Percentiles rank a stretch among this genome's conserved stretches.
Conservation (phyloP, 345 rosid genomes). For the Hypericum perforatum region DNA sequence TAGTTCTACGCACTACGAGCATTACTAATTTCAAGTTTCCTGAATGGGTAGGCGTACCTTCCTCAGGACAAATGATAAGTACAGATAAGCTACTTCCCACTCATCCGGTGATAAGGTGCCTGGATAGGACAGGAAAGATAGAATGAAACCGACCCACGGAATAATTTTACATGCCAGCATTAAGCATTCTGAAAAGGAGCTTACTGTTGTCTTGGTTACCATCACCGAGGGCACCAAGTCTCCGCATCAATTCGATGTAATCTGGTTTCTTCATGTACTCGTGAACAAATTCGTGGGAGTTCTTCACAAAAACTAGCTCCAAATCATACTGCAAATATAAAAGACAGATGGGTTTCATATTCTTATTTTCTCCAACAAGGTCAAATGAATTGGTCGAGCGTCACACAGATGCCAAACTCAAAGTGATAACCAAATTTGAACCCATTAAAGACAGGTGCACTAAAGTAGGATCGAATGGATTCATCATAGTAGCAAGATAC, state of each 20-base stretch:
- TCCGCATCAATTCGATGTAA: slow-evolving; percentile 64
- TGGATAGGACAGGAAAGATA: slow-evolving; percentile 15
- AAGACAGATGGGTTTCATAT: not conserved
- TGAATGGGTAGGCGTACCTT: slow-evolving; percentile 40
- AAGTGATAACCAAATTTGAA: too few relatives aligned
- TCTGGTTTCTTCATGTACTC: slow-evolving; percentile 75
- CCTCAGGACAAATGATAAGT: slow-evolving; percentile 68
- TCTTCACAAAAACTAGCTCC: slow-evolving; percentile 86
- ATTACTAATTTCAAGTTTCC: not conserved
- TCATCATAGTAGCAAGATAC: slow-evolving; percentile 21
- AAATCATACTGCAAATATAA: slow-evolving; percentile 58
- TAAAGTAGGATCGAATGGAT: not conserved
- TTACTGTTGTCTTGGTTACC: slow-evolving; percentile 86
- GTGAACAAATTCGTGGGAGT: slow-evolving; percentile 79
- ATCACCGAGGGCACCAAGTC: slow-evolving; percentile 96
- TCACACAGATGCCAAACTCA: too few relatives aligned
- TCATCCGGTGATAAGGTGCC: slow-evolving; percentile 88
- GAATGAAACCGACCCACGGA: not conserved
- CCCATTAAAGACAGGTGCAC: not conserved
- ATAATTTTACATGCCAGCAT: too few relatives aligned
- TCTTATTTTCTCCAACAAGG: too few relatives aligned
- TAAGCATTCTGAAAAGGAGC: slow-evolving; percentile 10
- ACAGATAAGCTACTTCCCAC: slow-evolving; percentile 92
- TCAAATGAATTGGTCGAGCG: too few relatives aligned
- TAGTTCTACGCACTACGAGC: not conserved